Evolutionary conservation across 495 filamentous ascomycete genomes (phyloP).

Genomic region (Hyphodiscus hymeniophilus): DNA sequence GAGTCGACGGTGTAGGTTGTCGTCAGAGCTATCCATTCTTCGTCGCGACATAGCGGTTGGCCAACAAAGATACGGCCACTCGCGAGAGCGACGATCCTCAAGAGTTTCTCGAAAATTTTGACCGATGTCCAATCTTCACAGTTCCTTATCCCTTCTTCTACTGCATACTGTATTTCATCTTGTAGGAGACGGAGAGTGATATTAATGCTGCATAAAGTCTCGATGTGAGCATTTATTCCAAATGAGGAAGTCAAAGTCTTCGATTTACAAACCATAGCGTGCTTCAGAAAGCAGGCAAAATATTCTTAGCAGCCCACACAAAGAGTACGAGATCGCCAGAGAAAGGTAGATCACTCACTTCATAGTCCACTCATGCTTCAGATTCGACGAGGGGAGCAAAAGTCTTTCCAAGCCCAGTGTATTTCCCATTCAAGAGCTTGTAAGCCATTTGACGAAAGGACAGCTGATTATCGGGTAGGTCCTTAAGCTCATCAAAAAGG

Average conservation of each 20-base stretch:
- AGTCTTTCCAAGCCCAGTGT: not conserved
- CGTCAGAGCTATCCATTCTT: slow-evolving; percentile 47
- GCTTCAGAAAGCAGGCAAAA: too few relatives aligned
- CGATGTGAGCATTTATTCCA: too few relatives aligned
- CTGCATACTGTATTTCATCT: slow-evolving; percentile 16
- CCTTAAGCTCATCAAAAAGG: not conserved
- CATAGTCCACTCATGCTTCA: slow-evolving; percentile 3
- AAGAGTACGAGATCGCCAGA: too few relatives aligned
- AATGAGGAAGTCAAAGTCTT: too few relatives aligned
- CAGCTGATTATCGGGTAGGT: not conserved
- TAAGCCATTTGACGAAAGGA: not conserved
- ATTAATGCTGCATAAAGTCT: too few relatives aligned
- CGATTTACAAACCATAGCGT: too few relatives aligned
- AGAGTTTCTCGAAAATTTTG: slow-evolving; percentile 29
- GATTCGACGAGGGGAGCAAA: not conserved
- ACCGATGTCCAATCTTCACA: slow-evolving; percentile 28
- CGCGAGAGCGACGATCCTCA: slow-evolving; percentile 44
- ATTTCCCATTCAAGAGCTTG: not conserved
- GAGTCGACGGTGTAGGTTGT: slow-evolving; percentile 49
- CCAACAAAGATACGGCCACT: slow-evolving; percentile 52
- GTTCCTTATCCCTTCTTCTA: slow-evolving; percentile 16
- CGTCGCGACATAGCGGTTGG: slow-evolving; percentile 38
- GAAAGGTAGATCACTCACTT: too few relatives aligned
- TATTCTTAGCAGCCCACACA: too few relatives aligned
- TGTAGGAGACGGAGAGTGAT: slow-evolving; percentile 7